Base-by-base conservation (phyloP, 129 eudicot genomes). In the Erigeron canadensis region DNA sequence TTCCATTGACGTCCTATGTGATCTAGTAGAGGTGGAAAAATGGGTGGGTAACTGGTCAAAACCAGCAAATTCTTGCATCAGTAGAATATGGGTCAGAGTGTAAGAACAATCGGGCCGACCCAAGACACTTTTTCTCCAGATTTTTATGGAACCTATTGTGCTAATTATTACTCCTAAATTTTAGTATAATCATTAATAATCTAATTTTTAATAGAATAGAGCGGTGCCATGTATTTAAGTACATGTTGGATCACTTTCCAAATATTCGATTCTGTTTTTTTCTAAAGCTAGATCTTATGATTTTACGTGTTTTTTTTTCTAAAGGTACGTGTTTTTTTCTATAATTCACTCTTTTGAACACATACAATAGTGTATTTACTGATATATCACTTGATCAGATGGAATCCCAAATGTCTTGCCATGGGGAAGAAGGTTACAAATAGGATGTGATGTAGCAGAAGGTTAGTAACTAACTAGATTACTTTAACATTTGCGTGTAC, bases 351-450 rank as follows among this genome's bases (percentile, higher is more conserved):
- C 48, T 44, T 44, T 12, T 45, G 1, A 28, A 5, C 10, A 45
- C 50, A 5, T 9, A 45, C 10, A 45, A 45, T 45, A 7, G 50
- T 45, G 11, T 10, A 6, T 56, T 6, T 56, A 56, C 13, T 4
- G 39, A 38, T 63, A 15, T 38, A 6, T 34, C 11, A 2, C 19
- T 34, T 13, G 3, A 15, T 17, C 67, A 62, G 67, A 62, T n/a
- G 21, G 11, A 0, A 6, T 45, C 38, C 17, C 67, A 37, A 6
- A 6, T 38, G 2, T 62, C 22, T 37, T 61, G 21, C 37, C 0
- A 7, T 62, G 67, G 67, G 67, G 37, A 62, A 19, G 17, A 37
- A 62, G 67, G 5, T 21, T 62, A 62, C 67, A 62, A 62, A 62
- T 62, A 11, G 67, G 67, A 38, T 62, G 67, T 15, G 67, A 37